These are phyloP conservation scores for Guadua angustifolia DNA, from an alignment of 176 grass and related monocot genomes.

Conservation along the genomic window DNA sequence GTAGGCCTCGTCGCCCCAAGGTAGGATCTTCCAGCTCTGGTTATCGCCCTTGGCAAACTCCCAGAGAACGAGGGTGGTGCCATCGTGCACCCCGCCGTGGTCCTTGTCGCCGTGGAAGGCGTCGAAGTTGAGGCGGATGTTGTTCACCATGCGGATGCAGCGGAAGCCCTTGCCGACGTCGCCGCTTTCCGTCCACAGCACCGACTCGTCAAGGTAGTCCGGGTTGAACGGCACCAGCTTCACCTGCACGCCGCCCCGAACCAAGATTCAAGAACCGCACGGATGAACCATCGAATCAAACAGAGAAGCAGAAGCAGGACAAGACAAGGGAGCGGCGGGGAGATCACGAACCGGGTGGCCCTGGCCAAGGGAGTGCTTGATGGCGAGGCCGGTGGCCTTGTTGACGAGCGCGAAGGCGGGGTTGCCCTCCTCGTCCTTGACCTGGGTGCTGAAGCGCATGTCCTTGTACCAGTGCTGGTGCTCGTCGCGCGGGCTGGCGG, in stretches of 20 bases:
- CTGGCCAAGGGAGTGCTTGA: slow-evolving; percentile 75
- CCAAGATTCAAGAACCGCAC: too few relatives aligned
- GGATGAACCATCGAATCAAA: not conserved
- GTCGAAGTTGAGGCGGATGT: slow-evolving; percentile 77
- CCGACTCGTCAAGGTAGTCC: slow-evolving; percentile 55
- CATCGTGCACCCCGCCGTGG: slow-evolving; percentile 85
- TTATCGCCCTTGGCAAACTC: slow-evolving; percentile 85
- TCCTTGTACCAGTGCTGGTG: slow-evolving; percentile 80
- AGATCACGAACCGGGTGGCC: slow-evolving; percentile 51
- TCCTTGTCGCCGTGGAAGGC: slow-evolving; percentile 77
- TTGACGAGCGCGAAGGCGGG: slow-evolving; percentile 75
- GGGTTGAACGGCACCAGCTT: not conserved
- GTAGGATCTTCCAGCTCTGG: slow-evolving; percentile 92
- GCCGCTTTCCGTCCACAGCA: slow-evolving; percentile 81
- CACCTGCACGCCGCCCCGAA: not conserved
- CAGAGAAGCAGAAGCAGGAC: too few relatives aligned
- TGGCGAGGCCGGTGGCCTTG: slow-evolving; percentile 70
- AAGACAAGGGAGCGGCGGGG: too few relatives aligned
- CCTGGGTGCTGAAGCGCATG: slow-evolving; percentile 64
- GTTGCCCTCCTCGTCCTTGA: slow-evolving; percentile 70
- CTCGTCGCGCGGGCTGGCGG: slow-evolving; percentile 60
- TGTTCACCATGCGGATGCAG: slow-evolving; percentile 88
- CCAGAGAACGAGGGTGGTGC: slow-evolving; percentile 76
- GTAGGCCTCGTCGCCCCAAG: slow-evolving; percentile 63
- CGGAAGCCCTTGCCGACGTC: slow-evolving; percentile 77